Evolutionary conservation across 2,329 filamentous ascomycete genomes (phyloP), one percentile per base, ranked within the genome.

Genomic region (Fusarium sp.): DNA sequence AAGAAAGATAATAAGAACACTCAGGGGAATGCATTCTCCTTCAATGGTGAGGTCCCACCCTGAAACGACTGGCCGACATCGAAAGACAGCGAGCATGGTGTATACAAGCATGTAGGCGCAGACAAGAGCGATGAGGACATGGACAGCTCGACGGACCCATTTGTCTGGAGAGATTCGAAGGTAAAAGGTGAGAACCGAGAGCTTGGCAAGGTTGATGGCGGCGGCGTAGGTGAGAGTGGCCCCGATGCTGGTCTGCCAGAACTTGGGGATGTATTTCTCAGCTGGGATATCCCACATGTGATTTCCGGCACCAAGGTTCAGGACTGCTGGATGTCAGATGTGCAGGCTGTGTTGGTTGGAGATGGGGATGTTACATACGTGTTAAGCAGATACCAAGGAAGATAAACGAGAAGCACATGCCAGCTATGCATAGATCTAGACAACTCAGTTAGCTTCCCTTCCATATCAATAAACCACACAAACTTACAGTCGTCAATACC

Each of bases 141-240:
- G 55, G 2, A 75, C 73, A 5, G 64, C 60, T 22, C 67, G 58
- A 37, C 69, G 72, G 26, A 75, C 67, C n/a, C 58, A 19, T 28
- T 58, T 56, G 13, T 71, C 63, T 6, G 73, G 73, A 0, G 68
- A 75, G 44, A 84, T 82, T 28, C 83, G 77, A 14, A 84, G 76
- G 48, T 84, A 84, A 57, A 83, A 83, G 60, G 78, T 77, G 2
- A 84, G 72, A 30, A 84, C 82, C 0, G 81, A 84, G 0, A 77
- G 72, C 64, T 84, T 84, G 49, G 83, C 77, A 19, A 75, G 73
- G 15, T 75, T 75, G 10, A 84, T 60, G 19, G 77, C 77, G 13
- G 75, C 61, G 28, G 81, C 82, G 64, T 83, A 84, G 22, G 80
- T 75, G 40, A 81, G 66, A 33, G 82, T 77, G 3, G 82, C 77